Evolutionary conservation across 1,284 basidiomycete genomes (phyloP), one percentile per base, ranked within the genome.

Genomic region (Malassezia dermatis): DNA sequence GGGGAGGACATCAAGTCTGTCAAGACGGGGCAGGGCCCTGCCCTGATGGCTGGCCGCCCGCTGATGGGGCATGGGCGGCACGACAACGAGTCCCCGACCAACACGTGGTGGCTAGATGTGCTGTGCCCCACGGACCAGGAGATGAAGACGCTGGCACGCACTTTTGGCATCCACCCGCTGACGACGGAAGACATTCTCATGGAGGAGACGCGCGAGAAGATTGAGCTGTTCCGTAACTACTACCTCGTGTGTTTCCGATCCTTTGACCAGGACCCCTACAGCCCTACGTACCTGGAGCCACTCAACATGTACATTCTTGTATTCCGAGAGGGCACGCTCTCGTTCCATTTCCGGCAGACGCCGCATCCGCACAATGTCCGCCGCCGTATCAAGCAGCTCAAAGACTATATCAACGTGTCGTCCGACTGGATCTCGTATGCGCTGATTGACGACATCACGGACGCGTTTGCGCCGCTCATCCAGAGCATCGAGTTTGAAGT

Each of bases 401-500:
- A 94, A 75, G 94, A 98, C 79, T 98, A 96, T 78, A 98, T 99
- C 77, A 87, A 83, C 61, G 94, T 98, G 64, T 96, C 94, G 0
- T 94, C 90, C 3, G 94, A 99, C 77, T 99, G 94, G 94, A 98
- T 99, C 66, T 96, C 91, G 12, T 99, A 99, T 69, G 94, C 94
- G 15, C 83, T 99, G 57, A 98, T 99, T 72, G 94, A 99, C 77
- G 94, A 99, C 78, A 98, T 99, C 73, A 98, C 94, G 52, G 94
- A 99, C 76, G 93, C 91, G 4, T 99, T 99, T 76, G 94, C 93
- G 1, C 94, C 94, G 13, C 81, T 99, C 51, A 98, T 99, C 68
- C 94, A 96, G 76, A 84, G 85, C 69, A 99, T 98, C 76, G 94
- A 99, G 76, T 98, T 96, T 71, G 94, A 98, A 77, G 94, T 98